Conservation (phyloP, 129 eudicot genomes). For the Dittrichia graveolens region DNA sequence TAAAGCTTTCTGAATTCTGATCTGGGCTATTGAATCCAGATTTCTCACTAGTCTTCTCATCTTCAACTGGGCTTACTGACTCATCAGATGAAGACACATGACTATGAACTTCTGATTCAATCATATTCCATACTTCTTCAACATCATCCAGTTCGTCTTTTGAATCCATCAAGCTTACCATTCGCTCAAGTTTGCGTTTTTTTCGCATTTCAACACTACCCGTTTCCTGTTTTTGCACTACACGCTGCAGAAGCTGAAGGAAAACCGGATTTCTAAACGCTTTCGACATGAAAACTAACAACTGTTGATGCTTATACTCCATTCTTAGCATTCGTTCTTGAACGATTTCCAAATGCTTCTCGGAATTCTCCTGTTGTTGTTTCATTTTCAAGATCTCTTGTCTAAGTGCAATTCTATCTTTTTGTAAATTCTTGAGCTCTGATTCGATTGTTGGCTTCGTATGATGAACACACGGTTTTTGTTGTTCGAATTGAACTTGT, state of each 20-base stretch:
- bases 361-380: conserved; percentile 50
- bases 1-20: conserved; percentile 46
- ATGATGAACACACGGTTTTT: conserved; percentile 19
- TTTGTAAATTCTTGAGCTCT: conserved; percentile 51
- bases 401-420: conserved; percentile 45
- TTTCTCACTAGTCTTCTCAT: conserved; percentile 27
- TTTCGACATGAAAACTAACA: conserved; percentile 57
- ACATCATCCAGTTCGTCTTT: conserved; percentile 14
- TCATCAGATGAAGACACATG: conserved; percentile 42
- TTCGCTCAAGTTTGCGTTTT: conserved; percentile 44
- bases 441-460: conserved; percentile 34
- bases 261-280: conserved; percentile 49
- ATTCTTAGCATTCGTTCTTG: conserved; percentile 49
- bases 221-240: conserved; percentile 40
- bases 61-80: conserved; percentile 43
- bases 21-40: conserved; percentile 32
- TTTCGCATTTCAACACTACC: conserved; percentile 34
- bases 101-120: conserved; percentile 45
- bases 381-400: conserved; percentile 57
- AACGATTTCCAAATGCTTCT: conserved; percentile 40
- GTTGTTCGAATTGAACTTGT: conserved; percentile 27
- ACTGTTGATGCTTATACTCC: conserved; percentile 56
- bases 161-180: conserved; percentile 11
- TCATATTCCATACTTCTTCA: conserved; percentile 41
- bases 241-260: conserved; percentile 46